A percentile compares a stretch with the other conserved stretches of the same genome.
phyloP scores from a whole-genome alignment of 164 flowering plant genomes.

The Magnolia changhungtana region DNA sequence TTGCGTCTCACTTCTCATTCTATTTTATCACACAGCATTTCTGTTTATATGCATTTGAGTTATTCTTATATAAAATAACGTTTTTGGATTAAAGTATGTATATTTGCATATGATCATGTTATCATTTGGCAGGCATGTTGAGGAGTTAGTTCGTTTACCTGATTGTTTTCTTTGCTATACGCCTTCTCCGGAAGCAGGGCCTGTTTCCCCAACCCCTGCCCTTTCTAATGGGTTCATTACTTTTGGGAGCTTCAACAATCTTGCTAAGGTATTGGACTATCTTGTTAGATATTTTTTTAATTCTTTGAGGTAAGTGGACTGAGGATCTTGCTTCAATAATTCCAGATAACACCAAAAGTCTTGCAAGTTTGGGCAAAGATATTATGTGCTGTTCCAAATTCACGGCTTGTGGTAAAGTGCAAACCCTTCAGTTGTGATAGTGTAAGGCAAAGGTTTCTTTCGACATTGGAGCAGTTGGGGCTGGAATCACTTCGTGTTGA shows the following conservation, averaged over 20 bases:
- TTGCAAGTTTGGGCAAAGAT: constrained; percentile 96
- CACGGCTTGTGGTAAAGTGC: constrained; percentile 95
- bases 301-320: neutral
- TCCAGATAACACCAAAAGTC: constrained; percentile 95
- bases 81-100: neutral
- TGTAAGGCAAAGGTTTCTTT: constrained; percentile 77
- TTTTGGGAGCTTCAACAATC: constrained; percentile 96
- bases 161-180: constrained; percentile 89
- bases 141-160: constrained; percentile 84
- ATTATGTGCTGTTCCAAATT: constrained; percentile 88
- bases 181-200: constrained; percentile 89
- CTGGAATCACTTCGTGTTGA: constrained; percentile 92
- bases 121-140: constrained; percentile 72
- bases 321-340: neutral
- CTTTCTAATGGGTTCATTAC: constrained; percentile 90
- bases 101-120: constrained; percentile 7
- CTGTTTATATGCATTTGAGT: neutral
- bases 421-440: constrained; percentile 97
- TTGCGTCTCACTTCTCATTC: neutral
- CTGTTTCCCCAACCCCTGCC: constrained; percentile 80
- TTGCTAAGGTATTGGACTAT: constrained; percentile 76
- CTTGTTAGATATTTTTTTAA: neutral
- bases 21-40: neutral
- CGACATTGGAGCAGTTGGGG: constrained; percentile 87
- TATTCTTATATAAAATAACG: neutral